A percentile compares a stretch with the other conserved stretches of the same genome.
Conservation (phyloP, 192 early-diverging fungal genomes). For the Cladochytrium replicatum region DNA sequence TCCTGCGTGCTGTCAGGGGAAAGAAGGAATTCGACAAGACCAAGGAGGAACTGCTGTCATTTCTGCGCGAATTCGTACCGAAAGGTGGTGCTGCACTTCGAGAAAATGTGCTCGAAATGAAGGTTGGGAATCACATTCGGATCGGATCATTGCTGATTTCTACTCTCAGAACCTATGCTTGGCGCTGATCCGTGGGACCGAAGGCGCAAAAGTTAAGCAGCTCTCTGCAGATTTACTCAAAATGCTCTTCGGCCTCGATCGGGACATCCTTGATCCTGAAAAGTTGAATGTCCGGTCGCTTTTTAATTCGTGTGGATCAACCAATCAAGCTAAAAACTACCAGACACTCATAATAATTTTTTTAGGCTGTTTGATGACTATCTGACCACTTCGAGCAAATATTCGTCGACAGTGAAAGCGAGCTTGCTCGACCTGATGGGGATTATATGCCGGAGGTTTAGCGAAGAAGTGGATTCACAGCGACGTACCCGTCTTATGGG, state of each 20-base stretch:
- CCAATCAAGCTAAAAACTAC: conserved; percentile 17
- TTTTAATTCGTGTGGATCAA: conserved; percentile 12
- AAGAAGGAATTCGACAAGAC: conserved; percentile 14
- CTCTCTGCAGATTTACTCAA: conserved; percentile 10
- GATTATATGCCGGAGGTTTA: conserved; percentile 12
- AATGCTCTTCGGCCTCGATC: conserved; percentile 10
- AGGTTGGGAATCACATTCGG: conserved; percentile 10
- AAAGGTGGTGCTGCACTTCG: conserved; percentile 1
- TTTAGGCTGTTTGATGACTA: conserved; percentile 4
- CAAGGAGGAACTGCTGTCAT: conserved; percentile 12
- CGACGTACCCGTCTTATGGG: conserved; percentile 10
- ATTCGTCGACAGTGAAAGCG: conserved; percentile 19
- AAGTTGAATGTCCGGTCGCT: conserved; percentile 12
- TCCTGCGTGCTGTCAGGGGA: conserved; percentile 10
- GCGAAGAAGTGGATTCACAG: conserved; percentile 7
- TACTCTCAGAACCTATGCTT: conserved; percentile 5
- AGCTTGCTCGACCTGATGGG: conserved; percentile 21
- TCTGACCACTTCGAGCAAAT: neutral
- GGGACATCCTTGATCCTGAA: conserved; percentile 5
- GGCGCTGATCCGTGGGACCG: conserved; percentile 9
- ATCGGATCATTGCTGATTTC: neutral
- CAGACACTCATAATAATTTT: conserved; percentile 19
- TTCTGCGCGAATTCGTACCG: conserved; percentile 9
- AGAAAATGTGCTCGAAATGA: conserved; percentile 13
- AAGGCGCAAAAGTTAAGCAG: conserved; percentile 19